phyloP scores from a whole-genome alignment of 2,329 filamentous ascomycete genomes.

The Calycina herbarum region DNA sequence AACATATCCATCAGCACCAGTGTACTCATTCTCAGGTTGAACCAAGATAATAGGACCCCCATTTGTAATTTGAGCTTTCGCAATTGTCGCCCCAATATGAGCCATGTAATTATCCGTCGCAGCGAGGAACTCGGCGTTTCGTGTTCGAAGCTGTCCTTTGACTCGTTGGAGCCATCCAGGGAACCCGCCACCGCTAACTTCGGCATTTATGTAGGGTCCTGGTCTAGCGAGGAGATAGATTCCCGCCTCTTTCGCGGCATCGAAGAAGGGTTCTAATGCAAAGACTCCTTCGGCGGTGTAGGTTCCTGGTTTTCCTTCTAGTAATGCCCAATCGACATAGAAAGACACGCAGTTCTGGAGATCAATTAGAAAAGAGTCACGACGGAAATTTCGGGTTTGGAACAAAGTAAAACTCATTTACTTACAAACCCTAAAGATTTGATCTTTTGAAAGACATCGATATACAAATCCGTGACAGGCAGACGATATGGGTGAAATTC shows the following conservation, averaged over 20 bases:
- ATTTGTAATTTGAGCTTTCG: constrained; percentile 77
- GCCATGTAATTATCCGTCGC: constrained; percentile 63
- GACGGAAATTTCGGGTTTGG: not conserved
- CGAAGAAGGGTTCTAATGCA: constrained; percentile 72
- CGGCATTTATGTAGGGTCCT: constrained; percentile 70
- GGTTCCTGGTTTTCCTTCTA: constrained; percentile 70
- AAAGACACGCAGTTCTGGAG: constrained; percentile 69
- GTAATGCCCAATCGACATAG: constrained; percentile 75
- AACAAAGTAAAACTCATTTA: not conserved
- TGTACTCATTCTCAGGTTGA: constrained; percentile 84
- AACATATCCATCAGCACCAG: constrained; percentile 47
- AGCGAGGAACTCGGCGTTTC: constrained; percentile 59
- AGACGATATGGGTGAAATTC: constrained; percentile 64
- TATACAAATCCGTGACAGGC: constrained; percentile 61
- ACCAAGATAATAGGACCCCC: constrained; percentile 77
- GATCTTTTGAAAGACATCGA: constrained; percentile 80
- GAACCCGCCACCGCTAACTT: constrained; percentile 74
- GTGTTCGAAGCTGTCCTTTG: constrained; percentile 64
- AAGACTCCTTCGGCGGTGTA: constrained; percentile 73
- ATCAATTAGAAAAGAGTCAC: not conserved
- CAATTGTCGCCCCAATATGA: constrained; percentile 65
- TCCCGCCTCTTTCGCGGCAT: constrained; percentile 69
- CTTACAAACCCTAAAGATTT: constrained; percentile 69
- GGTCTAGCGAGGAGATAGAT: constrained; percentile 69
- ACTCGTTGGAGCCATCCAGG: constrained; percentile 76